A percentile compares a stretch with the other conserved stretches of the same genome.
Evolutionary conservation across 257 asterid species (phyloP).

Genomic region (Jasminum sambac): DNA sequence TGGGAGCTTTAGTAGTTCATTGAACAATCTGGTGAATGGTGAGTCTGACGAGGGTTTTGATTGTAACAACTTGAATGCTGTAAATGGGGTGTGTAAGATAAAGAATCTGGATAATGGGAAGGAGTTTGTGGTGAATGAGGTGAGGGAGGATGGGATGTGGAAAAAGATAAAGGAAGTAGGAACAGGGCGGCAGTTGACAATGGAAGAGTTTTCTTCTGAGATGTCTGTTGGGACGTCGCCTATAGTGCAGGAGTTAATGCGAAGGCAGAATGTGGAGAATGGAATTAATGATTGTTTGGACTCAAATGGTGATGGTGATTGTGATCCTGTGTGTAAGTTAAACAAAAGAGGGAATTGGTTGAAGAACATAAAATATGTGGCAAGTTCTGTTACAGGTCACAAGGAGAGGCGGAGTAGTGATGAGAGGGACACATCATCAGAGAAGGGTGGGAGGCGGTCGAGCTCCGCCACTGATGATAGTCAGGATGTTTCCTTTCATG

Average conservation of each 20-base stretch:
- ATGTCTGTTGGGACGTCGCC: slow-evolving; percentile 95
- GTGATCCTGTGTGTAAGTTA: slow-evolving; percentile 53
- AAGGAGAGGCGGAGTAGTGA: slow-evolving; percentile 87
- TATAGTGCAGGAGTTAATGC: slow-evolving; percentile 93
- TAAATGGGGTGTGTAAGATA: slow-evolving; percentile 56
- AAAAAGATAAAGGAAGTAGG: slow-evolving; percentile 86
- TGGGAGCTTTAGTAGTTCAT: slow-evolving; percentile 27
- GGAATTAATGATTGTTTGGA: slow-evolving; percentile 57
- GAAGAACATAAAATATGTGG: slow-evolving; percentile 71
- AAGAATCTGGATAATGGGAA: slow-evolving; percentile 93
- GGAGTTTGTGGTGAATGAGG: slow-evolving; percentile 92
- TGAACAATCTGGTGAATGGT: slow-evolving; percentile 17
- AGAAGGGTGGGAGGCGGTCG: slow-evolving; percentile 93
- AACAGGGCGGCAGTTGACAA: slow-evolving; percentile 83
- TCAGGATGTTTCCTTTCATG: slow-evolving; percentile 82
- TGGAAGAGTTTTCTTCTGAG: slow-evolving; percentile 84
- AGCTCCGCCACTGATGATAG: slow-evolving; percentile 99
- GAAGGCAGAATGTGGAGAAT: slow-evolving; percentile 88
- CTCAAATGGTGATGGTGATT: slow-evolving; percentile 48
- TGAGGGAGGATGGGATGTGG: slow-evolving; percentile 93
- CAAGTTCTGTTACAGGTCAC: slow-evolving; percentile 70
- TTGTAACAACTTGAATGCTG: slow-evolving; percentile 29
- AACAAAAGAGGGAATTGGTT: slow-evolving; percentile 82
- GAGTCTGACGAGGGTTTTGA: slow-evolving; percentile 31
- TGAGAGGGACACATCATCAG: slow-evolving; percentile 94